Evolutionary conservation across 352 stramenopile species (phyloP), one percentile per base, ranked within the genome.

Genomic region (Globisporangium sylvaticum): DNA sequence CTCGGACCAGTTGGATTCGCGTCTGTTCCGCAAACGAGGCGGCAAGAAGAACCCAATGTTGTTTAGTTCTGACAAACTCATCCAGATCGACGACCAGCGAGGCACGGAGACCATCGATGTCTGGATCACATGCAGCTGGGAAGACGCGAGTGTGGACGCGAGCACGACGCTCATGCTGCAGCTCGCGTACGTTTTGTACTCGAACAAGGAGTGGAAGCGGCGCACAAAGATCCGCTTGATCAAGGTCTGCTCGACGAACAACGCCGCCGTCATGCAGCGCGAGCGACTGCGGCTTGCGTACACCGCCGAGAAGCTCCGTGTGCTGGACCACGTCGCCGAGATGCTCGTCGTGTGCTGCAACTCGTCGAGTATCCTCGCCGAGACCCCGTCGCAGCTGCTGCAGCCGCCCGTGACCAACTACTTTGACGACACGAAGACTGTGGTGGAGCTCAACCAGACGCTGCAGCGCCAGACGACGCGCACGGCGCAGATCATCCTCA

Each of bases 91-190:
- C 14, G 58, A 71, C 37, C 58, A 71, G 42, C 64, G 62, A 6
- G 64, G 39, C 27, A 55, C 57, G 22, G 69, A 78, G 58, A 86
- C 78, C 2, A 82, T 91, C 50, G 81, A 89, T 46, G 77, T 90
- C 15, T 91, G 83, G 83, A 76, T 87, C 25, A 78, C 78, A 4
- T 62, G 59, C 10, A 62, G 67, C n/a, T 77, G 67, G 67, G 74
- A 77, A 8, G 62, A 73, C 10, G 65, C 66, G 5, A 72, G 62
- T 18, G 70, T 80, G 2, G 64, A 79, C 25, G 70, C 75, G 20
- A 76, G 62, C 32, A 67, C 71, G 4, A 76, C 78, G 20, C 62
- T 89, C 22, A 82, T 89, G 72, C 63, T 82, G 53, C 75, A 82
- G 54, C 68, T 82, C 8, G 71, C 75, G 14, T 78, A 82, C 34